Conservation (phyloP, 768 basidiomycete species). For the Clavulina sp. region DNA sequence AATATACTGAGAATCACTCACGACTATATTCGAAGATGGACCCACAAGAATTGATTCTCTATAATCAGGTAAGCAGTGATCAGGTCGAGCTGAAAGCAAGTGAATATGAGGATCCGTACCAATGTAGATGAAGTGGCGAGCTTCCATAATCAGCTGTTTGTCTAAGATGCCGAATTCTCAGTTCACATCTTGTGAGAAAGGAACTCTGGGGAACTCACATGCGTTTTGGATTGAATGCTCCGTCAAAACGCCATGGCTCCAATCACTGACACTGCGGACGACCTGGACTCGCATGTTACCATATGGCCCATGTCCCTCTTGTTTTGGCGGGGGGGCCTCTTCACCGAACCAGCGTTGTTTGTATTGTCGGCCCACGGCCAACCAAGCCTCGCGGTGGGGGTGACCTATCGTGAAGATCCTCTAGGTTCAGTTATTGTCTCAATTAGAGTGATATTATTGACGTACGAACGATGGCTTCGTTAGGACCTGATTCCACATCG, state of each 20-base stretch:
- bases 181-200: neutral
- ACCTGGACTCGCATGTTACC: constrained; percentile 59
- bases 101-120: constrained; percentile 29
- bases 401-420: constrained; percentile 25
- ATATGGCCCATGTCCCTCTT: constrained; percentile 16
- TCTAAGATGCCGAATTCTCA: constrained; percentile 25
- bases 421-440: neutral
- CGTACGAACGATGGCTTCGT: constrained; percentile 48
- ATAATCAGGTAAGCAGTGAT: constrained; percentile 9
- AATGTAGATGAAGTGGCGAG: constrained; percentile 84
- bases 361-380: constrained; percentile 37
- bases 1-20: constrained; percentile 1
- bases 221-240: constrained; percentile 91
- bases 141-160: constrained; percentile 60
- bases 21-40: neutral
- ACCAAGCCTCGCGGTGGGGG: constrained; percentile 50
- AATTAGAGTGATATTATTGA: constrained; percentile 4
- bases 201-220: constrained; percentile 33
- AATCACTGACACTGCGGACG: constrained; percentile 74
- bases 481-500: constrained; percentile 37
- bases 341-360: constrained; percentile 35
- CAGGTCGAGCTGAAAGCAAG: constrained; percentile 5
- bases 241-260: constrained; percentile 82
- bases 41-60: constrained; percentile 83
- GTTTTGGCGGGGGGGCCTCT: neutral